Conservation (phyloP, 2,329 filamentous ascomycete species). For the Rhynchosporium agropyri region DNA sequence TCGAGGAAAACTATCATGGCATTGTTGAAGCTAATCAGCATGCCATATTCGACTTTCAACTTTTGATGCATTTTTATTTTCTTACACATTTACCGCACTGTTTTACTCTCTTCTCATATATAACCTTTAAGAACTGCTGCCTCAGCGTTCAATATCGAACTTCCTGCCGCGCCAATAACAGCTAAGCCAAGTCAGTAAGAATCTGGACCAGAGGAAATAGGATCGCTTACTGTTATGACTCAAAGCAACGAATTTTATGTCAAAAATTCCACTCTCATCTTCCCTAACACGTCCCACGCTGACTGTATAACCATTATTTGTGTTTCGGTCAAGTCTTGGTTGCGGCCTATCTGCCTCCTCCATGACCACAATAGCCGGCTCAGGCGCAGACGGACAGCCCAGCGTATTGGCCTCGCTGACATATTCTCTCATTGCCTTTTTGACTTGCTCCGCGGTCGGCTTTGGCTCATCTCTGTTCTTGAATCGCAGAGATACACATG, state of each 20-base stretch:
- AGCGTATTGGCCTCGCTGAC: conserved; percentile 79
- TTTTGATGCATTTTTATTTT: neutral
- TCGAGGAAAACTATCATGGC: no score
- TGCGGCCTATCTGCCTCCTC: conserved; percentile 90
- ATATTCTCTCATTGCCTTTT: conserved; percentile 78
- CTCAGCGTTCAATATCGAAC: conserved; percentile 77
- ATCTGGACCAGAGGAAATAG: conserved; percentile 31
- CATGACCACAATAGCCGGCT: conserved; percentile 81
- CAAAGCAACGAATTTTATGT: conserved; percentile 91
- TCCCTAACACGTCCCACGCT: conserved; percentile 81
- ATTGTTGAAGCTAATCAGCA: no score
- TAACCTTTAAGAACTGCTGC: conserved; percentile 28
- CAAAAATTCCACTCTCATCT: conserved; percentile 87
- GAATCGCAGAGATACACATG: conserved; percentile 89
- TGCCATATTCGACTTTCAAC: no score
- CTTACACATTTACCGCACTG: neutral
- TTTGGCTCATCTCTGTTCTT: conserved; percentile 63
- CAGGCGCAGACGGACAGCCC: conserved; percentile 84
- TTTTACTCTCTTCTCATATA: conserved; percentile 13
- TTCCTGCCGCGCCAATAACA: conserved; percentile 94
- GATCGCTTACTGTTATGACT: conserved; percentile 69
- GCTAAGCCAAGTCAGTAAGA: conserved; percentile 49
- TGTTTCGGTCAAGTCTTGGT: conserved; percentile 84
- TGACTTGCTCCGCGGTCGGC: conserved; percentile 75
- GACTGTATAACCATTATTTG: conserved; percentile 84